These are phyloP conservation scores for Mychonastes homosphaera DNA, from an alignment of 139 green algal species.

Conservation along the genomic window DNA sequence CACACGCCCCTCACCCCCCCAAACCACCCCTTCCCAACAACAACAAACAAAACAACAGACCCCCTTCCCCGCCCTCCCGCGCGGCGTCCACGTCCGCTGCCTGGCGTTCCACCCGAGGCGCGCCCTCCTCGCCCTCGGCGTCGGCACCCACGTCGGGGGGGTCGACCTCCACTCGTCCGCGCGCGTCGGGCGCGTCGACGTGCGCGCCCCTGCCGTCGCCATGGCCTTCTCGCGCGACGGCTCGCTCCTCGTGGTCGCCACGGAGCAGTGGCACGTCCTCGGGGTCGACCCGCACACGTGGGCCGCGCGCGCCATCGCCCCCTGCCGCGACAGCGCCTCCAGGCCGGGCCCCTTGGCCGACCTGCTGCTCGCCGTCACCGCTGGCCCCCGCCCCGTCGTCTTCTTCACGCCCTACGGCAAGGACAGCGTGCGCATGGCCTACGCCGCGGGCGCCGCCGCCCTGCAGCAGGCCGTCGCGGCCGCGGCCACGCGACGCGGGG, in stretches of 20 bases:
- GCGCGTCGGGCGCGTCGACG: conserved; percentile 31
- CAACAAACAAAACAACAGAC: conserved; percentile 10
- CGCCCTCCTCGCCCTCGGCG: conserved; percentile 27
- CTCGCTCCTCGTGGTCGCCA: conserved; percentile 28
- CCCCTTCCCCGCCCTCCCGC: conserved; percentile 8
- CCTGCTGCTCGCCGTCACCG: conserved; percentile 24
- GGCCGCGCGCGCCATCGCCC: conserved; percentile 22
- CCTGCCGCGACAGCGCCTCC: conserved; percentile 12
- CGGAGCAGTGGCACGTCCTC: conserved; percentile 33
- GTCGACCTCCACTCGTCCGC: conserved; percentile 27
- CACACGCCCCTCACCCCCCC: too few relatives aligned
- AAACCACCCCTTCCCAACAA: too few relatives aligned
- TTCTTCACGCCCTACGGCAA: conserved; percentile 34
- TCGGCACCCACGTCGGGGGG: conserved; percentile 24
- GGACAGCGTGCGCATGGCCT: conserved; percentile 24
- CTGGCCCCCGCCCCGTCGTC: conserved; percentile 22
- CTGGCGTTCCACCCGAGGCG: conserved; percentile 25
- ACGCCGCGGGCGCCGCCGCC: neutral
- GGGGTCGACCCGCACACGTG: conserved; percentile 24
- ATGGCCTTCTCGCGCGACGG: conserved; percentile 31
- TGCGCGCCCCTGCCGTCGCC: conserved; percentile 20
- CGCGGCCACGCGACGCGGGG: neutral
- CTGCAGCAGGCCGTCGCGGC: too few relatives aligned
- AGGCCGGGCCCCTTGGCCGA: conserved; percentile 22
- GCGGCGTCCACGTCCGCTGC: conserved; percentile 20